Evolutionary conservation across 371 early-diverging fungal species (phyloP).

Genomic region (Mucor velutinosus): DNA sequence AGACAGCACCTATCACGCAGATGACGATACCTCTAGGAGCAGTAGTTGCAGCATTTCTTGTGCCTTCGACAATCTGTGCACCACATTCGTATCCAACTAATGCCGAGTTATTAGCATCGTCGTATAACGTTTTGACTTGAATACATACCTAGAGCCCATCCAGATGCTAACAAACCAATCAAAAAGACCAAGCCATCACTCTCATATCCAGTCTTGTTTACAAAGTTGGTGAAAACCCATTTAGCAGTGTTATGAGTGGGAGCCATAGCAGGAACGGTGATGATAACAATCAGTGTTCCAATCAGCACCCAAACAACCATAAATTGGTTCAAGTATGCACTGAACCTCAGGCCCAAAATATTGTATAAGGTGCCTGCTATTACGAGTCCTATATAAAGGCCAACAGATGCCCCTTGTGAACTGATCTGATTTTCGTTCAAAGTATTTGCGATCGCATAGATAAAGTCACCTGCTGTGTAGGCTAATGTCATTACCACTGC

Average conservation of each 20-base stretch:
- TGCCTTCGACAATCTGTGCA: slow-evolving; percentile 51
- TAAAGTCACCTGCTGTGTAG: slow-evolving; percentile 32
- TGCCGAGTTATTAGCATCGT: background rate
- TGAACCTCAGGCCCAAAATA: slow-evolving; percentile 31
- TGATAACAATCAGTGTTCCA: slow-evolving; percentile 35
- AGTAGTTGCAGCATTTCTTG: slow-evolving; percentile 37
- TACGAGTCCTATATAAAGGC: slow-evolving; percentile 29
- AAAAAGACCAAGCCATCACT: slow-evolving; percentile 40
- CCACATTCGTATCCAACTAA: slow-evolving; percentile 41
- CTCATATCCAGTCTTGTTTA: slow-evolving; percentile 38
- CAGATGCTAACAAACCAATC: slow-evolving; percentile 38
- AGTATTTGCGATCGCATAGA: slow-evolving; percentile 25
- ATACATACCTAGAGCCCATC: slow-evolving; percentile 29
- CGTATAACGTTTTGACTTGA: background rate
- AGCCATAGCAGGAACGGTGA: slow-evolving; percentile 42
- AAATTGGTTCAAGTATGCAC: slow-evolving; percentile 28
- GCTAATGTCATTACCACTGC: slow-evolving; percentile 37
- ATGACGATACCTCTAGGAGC: slow-evolving; percentile 48
- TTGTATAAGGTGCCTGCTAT: slow-evolving; percentile 21
- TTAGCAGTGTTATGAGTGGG: slow-evolving; percentile 29
- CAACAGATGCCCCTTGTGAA: slow-evolving; percentile 37
- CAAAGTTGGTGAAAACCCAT: slow-evolving; percentile 50
- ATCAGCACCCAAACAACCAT: slow-evolving; percentile 34
- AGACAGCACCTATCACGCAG: slow-evolving; percentile 30
- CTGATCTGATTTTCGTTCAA: slow-evolving; percentile 17